Percentiles rank a stretch among this genome's conserved stretches.
These are phyloP conservation scores for Biancaea sappan DNA, from an alignment of 306 rosid genomes.

Conservation along the genomic window DNA sequence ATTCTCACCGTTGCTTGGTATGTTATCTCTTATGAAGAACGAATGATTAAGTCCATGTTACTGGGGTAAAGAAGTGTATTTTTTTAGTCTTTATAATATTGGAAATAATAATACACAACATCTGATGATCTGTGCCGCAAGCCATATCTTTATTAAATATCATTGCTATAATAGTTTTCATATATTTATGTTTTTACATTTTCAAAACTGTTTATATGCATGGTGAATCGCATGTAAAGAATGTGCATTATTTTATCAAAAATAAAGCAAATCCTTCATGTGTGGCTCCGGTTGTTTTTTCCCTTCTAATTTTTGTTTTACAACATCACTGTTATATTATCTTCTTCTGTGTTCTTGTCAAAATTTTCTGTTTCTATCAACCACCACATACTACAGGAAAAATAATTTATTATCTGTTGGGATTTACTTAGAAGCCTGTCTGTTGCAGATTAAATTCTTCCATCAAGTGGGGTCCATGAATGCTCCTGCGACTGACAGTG, in stretches of 20 bases:
- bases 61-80: constrained; percentile 7
- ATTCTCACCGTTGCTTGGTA: constrained; percentile 93
- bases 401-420: not conserved
- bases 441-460: constrained; percentile 84
- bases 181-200: not conserved
- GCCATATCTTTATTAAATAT: not conserved
- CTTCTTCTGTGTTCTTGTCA: not conserved
- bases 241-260: not conserved
- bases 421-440: constrained; percentile 33
- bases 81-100: not conserved
- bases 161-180: not conserved
- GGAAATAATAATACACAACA: constrained; percentile 4
- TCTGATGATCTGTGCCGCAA: not conserved
- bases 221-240: constrained; percentile 4
- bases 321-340: not conserved
- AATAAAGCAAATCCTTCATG: not conserved
- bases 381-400: not conserved
- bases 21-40: constrained; percentile 23
- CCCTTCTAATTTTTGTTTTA: not conserved
- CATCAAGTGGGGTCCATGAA: constrained; percentile 71
- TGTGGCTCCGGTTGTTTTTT: not conserved
- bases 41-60: constrained; percentile 19
- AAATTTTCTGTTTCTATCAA: constrained; percentile 3
- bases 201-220: not conserved
- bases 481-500: constrained; percentile 69